Base-by-base conservation (phyloP, 225 moss, liverwort and hornwort species). In the Physcomitrium patens region DNA sequence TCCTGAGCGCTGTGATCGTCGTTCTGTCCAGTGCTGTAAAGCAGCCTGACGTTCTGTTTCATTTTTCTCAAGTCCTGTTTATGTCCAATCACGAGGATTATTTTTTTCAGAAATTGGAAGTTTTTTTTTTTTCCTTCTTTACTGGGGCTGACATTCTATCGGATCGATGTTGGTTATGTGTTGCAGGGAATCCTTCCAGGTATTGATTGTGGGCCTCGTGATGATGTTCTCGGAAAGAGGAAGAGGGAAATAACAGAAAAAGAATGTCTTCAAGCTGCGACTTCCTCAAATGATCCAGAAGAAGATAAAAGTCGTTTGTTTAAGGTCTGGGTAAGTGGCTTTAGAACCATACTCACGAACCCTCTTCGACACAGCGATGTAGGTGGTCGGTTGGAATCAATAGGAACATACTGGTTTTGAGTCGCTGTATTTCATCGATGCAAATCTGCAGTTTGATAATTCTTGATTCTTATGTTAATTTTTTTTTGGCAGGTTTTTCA, bases 401-500 rank as follows among this genome's bases (percentile, higher is more conserved):
- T 53, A 63, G 31, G 27, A 31, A 12, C 28, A 13, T 68, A 7
- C 4, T 19, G 19, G 17, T 43, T 12, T 26, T 44, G 12, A 71
- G 43, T 19, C 49, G 68, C 43, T 42, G 26, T 19, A 53, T 15
- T 5, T 28, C 55, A 56, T 56, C 5, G 3, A 55, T 55, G 26
- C n/a, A 65, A 69, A 55, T 70, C 48, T 43, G 17, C 19, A 53
- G 26, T 41, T 48, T 24, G 22, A 15, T 3, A 28, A 15, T 69
- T 53, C 15, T n/a, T 18, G 18, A 70, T 75, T 4, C 41, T 83
- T 51, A 80, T 15, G 26, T 60, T 69, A 26, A 51, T 45, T 2
- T 37, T 60, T 77, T 23, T 60, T n/a, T 81, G 57, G 62, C 89
- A 99, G 99, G 95, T 95, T 48, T 93, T 89, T 71, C 95, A 95